These are phyloP conservation scores for Fusarium sp. DNA, from an alignment of 2,329 filamentous ascomycete genomes.

Conservation along the genomic window DNA sequence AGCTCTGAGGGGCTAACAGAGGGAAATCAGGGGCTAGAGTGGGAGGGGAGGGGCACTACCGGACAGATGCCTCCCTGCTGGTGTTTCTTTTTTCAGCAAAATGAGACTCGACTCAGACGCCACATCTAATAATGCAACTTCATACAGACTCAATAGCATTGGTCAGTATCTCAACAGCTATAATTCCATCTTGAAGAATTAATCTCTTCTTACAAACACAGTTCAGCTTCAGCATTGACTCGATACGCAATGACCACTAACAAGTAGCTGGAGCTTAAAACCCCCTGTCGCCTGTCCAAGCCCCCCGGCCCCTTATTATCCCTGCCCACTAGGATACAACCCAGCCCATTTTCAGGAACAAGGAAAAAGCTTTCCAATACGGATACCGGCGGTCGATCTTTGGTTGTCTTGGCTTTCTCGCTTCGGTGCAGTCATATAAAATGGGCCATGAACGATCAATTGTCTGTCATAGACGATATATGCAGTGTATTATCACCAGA, in stretches of 20 bases:
- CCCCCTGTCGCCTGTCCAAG: constrained; percentile 13
- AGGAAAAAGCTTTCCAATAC: constrained; percentile 19
- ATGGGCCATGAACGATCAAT: too few species aligned
- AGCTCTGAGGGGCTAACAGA: constrained; percentile 19
- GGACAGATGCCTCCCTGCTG: constrained; percentile 12
- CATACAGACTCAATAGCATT: not conserved
- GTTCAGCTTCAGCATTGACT: not conserved
- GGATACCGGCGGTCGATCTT: constrained; percentile 13
- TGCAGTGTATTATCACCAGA: not conserved
- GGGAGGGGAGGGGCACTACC: constrained; percentile 2
- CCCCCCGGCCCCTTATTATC: constrained; percentile 28
- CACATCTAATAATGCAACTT: not conserved
- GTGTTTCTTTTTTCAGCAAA: constrained; percentile 11
- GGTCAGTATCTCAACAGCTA: not conserved
- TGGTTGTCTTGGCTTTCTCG: constrained; percentile 13
- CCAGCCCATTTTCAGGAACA: constrained; percentile 27
- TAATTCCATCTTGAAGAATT: not conserved
- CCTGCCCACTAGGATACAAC: constrained; percentile 24
- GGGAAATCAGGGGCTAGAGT: constrained; percentile 11
- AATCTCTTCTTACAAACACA: not conserved
- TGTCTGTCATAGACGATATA: not conserved
- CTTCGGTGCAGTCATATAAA: not conserved
- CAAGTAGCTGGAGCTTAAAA: constrained; percentile 23
- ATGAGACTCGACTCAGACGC: not conserved
- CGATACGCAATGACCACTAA: not conserved